These are phyloP conservation scores for Pyrus communis DNA, from an alignment of 306 rosid genomes.

Conservation along the genomic window DNA sequence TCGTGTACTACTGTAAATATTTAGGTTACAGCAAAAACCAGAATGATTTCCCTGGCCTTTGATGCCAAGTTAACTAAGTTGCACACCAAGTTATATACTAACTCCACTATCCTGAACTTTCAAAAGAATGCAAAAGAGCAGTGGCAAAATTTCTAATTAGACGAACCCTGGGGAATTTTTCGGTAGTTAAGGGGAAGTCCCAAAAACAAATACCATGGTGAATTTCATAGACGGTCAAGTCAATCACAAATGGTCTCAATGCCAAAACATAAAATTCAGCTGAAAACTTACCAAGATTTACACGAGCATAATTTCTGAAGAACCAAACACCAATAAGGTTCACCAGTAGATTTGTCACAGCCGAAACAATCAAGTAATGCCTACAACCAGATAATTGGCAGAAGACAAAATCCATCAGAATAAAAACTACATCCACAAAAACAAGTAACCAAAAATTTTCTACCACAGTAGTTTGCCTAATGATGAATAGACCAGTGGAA, in stretches of 20 bases:
- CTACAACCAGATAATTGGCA: conserved; percentile 44
- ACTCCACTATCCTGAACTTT: not conserved
- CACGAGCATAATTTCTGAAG: conserved; percentile 95
- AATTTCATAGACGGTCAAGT: not conserved
- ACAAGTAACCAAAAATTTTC: not conserved
- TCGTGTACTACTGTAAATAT: not conserved
- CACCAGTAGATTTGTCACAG: conserved; percentile 86
- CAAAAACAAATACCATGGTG: not conserved
- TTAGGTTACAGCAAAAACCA: not conserved
- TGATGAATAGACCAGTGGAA: not conserved
- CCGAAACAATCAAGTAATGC: conserved; percentile 95
- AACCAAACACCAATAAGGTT: conserved; percentile 98
- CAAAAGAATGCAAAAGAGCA: not conserved
- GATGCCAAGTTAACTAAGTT: not conserved
- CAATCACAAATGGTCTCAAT: not conserved
- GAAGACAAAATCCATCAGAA: conserved; percentile 9
- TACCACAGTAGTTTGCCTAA: not conserved
- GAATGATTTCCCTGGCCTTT: not conserved
- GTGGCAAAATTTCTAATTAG: not conserved
- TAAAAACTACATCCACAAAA: not conserved
- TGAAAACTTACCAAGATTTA: conserved; percentile 68
- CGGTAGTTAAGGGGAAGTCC: not conserved
- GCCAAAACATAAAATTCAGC: not conserved
- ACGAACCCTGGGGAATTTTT: not conserved
- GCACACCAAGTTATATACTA: not conserved